These are phyloP conservation scores for Pneumocystis wakefieldiae DNA, from an alignment of 1,139 yeast species.

Conservation along the genomic window DNA sequence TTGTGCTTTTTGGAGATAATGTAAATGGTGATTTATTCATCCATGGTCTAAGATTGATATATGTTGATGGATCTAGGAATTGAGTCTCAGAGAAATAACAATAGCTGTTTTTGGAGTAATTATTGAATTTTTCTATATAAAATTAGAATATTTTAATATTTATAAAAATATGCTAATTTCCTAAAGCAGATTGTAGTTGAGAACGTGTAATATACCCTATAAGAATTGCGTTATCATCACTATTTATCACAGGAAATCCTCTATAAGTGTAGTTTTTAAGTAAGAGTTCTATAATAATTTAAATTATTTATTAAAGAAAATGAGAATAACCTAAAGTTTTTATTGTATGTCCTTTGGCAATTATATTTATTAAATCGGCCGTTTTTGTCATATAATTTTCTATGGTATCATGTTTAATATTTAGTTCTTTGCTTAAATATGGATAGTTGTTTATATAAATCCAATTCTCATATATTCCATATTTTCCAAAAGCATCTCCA, in stretches of 20 bases:
- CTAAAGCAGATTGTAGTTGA: neutral
- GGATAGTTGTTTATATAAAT: neutral
- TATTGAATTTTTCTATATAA: neutral
- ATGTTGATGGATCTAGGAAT: neutral
- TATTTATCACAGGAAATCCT: neutral
- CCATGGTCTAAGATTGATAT: neutral
- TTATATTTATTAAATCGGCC: neutral
- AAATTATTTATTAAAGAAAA: neutral
- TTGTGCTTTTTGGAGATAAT: neutral
- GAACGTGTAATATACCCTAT: neutral
- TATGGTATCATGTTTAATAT: neutral
- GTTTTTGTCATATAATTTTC: neutral
- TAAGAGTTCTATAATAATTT: neutral
- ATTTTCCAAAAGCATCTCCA: constrained; percentile 8
- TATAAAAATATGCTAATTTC: neutral
- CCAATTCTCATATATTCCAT: constrained; percentile 9
- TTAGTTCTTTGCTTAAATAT: neutral
- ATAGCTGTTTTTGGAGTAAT: neutral
- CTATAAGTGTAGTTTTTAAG: neutral
- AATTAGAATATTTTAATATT: neutral
- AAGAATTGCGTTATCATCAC: neutral
- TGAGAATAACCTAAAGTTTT: neutral
- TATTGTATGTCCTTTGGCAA: neutral
- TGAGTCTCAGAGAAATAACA: neutral
- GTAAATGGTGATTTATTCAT: neutral